These are phyloP conservation scores for Fusarium graminum DNA, from an alignment of 2,329 filamentous ascomycete species.

Conservation along the genomic window DNA sequence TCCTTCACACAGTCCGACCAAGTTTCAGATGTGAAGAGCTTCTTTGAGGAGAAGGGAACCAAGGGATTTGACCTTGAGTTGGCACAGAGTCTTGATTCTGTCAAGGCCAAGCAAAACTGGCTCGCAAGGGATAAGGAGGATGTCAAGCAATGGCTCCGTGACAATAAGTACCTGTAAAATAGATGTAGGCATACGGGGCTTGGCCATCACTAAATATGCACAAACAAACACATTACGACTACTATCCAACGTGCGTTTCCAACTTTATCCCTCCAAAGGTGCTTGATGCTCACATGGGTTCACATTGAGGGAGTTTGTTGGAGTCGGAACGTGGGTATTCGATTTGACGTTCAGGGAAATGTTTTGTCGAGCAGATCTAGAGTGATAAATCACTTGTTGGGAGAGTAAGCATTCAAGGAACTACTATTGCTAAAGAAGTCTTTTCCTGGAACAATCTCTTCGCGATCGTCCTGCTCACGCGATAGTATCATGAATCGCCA, in stretches of 20 bases:
- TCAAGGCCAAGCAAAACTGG: conserved; percentile 80
- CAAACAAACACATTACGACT: conserved; percentile 6
- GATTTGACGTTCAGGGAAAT: too few relatives aligned
- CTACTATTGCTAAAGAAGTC: too few relatives aligned
- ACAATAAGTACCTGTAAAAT: conserved; percentile 49
- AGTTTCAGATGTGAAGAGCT: conserved; percentile 79
- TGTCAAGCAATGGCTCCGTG: conserved; percentile 69
- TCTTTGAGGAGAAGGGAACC: conserved; percentile 85
- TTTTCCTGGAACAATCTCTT: too few relatives aligned
- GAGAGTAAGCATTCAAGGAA: too few relatives aligned
- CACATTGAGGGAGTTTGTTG: too few relatives aligned
- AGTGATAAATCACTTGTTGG: too few relatives aligned
- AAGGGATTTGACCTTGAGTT: conserved; percentile 88
- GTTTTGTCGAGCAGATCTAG: too few relatives aligned
- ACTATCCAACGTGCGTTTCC: not conserved
- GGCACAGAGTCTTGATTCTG: conserved; percentile 88
- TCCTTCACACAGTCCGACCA: conserved; percentile 84
- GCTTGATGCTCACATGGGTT: too few relatives aligned
- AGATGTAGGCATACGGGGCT: not conserved
- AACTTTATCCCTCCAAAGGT: too few relatives aligned
- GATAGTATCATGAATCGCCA: too few relatives aligned
- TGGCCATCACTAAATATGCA: not conserved
- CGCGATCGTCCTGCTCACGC: too few relatives aligned
- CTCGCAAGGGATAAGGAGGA: conserved; percentile 73
- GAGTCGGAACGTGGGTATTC: too few relatives aligned